A percentile compares a stretch with the other conserved stretches of the same genome.
Evolutionary conservation across 306 rosid genomes (phyloP).

Genomic region (Rosa chinensis): DNA sequence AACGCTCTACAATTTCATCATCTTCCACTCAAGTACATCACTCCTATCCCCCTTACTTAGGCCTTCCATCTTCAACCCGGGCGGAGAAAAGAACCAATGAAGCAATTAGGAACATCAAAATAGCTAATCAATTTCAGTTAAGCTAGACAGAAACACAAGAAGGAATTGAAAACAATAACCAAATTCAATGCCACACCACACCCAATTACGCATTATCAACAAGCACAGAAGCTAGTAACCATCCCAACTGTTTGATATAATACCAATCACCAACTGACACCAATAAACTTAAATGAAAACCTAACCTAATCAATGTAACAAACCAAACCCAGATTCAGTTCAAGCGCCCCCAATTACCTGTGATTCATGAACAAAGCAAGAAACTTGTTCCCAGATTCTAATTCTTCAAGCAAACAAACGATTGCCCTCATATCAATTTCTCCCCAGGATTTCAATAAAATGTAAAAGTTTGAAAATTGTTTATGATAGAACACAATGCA

Average conservation of each 20-base stretch:
- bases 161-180: neutral
- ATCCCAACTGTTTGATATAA: conserved; percentile 45
- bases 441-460: neutral
- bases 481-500: conserved; percentile 13
- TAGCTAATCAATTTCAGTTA: conserved; percentile 24
- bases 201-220: conserved; percentile 16
- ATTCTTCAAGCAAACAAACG: neutral
- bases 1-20: conserved; percentile 33
- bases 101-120: conserved; percentile 20
- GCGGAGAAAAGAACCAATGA: neutral
- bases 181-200: neutral
- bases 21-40: conserved; percentile 20
- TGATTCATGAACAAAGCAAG: neutral
- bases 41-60: conserved; percentile 33
- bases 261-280: conserved; percentile 37
- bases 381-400: conserved; percentile 7
- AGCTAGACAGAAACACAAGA: conserved; percentile 2
- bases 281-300: conserved; percentile 28
- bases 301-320: conserved; percentile 22
- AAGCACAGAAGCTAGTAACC: conserved; percentile 25
- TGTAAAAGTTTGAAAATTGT: neutral
- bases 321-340: conserved; percentile 27
- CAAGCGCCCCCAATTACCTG: conserved; percentile 7
- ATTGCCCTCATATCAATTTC: neutral
- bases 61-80: conserved; percentile 31